A percentile compares a stretch with the other conserved stretches of the same genome.
These are phyloP conservation scores for Gryganskiella cystojenkinii DNA, from an alignment of 192 early-diverging fungal species.

Conservation along the genomic window DNA sequence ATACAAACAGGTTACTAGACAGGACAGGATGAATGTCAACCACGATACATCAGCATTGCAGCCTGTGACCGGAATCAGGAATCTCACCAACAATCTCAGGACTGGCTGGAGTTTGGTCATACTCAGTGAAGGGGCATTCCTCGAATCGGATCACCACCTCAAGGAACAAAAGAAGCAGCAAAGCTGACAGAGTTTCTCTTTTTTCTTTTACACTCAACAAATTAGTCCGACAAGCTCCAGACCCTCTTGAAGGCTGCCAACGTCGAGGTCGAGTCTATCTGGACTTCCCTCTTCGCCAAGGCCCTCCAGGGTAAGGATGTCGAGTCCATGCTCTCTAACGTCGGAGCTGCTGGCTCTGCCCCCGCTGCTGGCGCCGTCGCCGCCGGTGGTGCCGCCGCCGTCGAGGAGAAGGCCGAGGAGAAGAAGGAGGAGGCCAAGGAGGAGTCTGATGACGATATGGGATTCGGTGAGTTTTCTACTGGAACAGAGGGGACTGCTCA, in stretches of 20 bases:
- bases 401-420: conserved; percentile 52
- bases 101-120: no score
- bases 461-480: conserved; percentile 72
- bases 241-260: conserved; percentile 93
- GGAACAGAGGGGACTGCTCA: not conserved
- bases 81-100: no score
- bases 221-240: conserved; percentile 92
- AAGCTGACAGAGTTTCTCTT: not conserved
- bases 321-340: conserved; percentile 88
- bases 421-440: conserved; percentile 74
- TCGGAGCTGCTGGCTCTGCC: conserved; percentile 76
- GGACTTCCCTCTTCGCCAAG: conserved; percentile 97
- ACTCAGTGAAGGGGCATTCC: no score
- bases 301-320: conserved; percentile 95
- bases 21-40: no score
- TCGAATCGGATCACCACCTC: no score
- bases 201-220: not conserved
- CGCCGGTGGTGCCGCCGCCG: conserved; percentile 57
- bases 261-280: conserved; percentile 92
- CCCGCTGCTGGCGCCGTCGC: conserved; percentile 56
- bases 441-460: conserved; percentile 89
- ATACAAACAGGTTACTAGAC: no score
- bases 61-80: no score
- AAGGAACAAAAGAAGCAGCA: no score
- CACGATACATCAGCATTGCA: no score